A percentile compares a stretch with the other conserved stretches of the same genome.
These are phyloP conservation scores for Iberis pinnata DNA, from an alignment of 345 rosid genomes.

Conservation along the genomic window DNA sequence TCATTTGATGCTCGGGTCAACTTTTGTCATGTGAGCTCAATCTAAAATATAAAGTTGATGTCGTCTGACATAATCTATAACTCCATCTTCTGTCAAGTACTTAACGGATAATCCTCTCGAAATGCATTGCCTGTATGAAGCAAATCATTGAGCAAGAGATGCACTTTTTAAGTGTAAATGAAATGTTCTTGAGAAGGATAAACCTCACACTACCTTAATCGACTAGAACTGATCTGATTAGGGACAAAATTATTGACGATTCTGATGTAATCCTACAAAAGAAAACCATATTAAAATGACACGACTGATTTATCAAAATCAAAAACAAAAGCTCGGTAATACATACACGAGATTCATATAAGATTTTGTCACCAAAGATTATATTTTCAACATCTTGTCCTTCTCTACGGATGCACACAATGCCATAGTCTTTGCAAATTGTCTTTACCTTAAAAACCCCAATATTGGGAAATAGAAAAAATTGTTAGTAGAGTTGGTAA, in stretches of 20 bases:
- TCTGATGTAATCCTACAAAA: conserved; percentile 52
- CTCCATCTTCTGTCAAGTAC: conserved; percentile 66
- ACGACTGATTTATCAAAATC: not conserved
- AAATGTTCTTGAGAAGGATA: conserved; percentile 1
- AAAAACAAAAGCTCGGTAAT: not conserved
- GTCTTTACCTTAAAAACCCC: conserved; percentile 41
- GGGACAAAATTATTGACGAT: conserved; percentile 59
- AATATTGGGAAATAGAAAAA: not conserved
- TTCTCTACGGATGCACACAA: conserved; percentile 80
- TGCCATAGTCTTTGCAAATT: conserved; percentile 70
- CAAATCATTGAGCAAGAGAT: not conserved
- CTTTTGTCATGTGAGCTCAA: conserved; percentile 11
- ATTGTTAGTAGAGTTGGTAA: not conserved
- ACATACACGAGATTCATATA: conserved; percentile 47
- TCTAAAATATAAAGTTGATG: conserved; percentile 35
- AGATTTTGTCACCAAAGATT: conserved; percentile 40
- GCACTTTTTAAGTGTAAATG: not conserved
- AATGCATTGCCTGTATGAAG: conserved; percentile 63
- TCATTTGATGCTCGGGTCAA: conserved; percentile 3
- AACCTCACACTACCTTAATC: conserved; percentile 49
- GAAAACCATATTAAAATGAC: not conserved
- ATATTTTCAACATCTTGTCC: conserved; percentile 63
- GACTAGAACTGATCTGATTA: conserved; percentile 79
- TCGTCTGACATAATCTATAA: conserved; percentile 48
- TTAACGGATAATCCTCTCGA: conserved; percentile 65